Base-by-base conservation (phyloP, 2,329 filamentous ascomycete genomes). In the Fusarium xylarioides region DNA sequence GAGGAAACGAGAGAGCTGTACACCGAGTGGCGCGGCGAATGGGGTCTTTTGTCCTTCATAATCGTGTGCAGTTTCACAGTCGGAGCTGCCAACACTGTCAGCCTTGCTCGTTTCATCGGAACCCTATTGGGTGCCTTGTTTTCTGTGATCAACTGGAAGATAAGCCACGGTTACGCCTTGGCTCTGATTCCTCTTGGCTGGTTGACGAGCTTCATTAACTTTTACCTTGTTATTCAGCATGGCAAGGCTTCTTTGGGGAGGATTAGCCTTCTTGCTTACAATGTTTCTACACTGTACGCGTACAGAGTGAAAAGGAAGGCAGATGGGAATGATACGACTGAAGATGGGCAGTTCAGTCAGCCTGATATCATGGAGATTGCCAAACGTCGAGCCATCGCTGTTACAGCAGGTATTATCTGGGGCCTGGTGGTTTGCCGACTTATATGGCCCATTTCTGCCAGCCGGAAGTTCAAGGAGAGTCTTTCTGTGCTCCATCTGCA, bases 31-130 rank as follows among this genome's bases (percentile, higher is more conserved):
- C 88, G 95, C 76, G 95, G 95, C 14, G 96, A 99, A 86, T 99
- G 96, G 96, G 96, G 96, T 19, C 86, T 99, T 2, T 81, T 99
- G 35, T 97, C 95, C 0, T 98, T 97, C 85, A 98, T 98, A 95
- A 91, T 98, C 77, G 96, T 99, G n/a, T 98, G 95, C 80, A 95
- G 93, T 44, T 98, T 98, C 95, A 99, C 95, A 0, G 95, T 98
- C 14, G 96, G 96, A n/a, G 95, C 95, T 9, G 94, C 95, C 21
- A 99, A 98, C 80, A 97, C 95, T 0, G 97, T 95, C 0, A 95
- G 94, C 3, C 90, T 91, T 78, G 91, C 95, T 44, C 91, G 96
- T 73, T 95, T 98, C 79, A 85, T 94, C 8, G 96, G 95, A 57
- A 99, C 95, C 0, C 85, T 94, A 30, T 86, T 97, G 34, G 96